Evolutionary conservation across 2,329 filamentous ascomycete species (phyloP).

Genomic region (Dendrostoma leiphaemia): DNA sequence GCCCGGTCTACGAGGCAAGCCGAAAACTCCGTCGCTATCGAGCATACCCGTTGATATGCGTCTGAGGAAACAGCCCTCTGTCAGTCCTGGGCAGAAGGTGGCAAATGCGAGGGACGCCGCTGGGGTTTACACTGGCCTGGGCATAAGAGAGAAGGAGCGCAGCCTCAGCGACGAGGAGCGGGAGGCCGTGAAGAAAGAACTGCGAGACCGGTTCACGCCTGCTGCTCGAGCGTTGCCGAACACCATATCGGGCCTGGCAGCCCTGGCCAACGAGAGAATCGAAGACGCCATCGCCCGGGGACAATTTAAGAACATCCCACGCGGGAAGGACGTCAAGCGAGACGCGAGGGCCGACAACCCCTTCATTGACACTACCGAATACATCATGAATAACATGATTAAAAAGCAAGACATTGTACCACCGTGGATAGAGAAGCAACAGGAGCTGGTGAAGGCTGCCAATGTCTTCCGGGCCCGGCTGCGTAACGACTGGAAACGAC

Average conservation of each 20-base stretch:
- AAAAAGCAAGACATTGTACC: constrained; percentile 93
- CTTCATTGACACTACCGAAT: constrained; percentile 94
- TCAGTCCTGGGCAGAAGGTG: constrained; percentile 44
- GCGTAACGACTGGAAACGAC: constrained; percentile 78
- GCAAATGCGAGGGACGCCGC: constrained; percentile 58
- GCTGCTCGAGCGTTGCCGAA: constrained; percentile 71
- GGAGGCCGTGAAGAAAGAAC: constrained; percentile 67
- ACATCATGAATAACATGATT: constrained; percentile 98
- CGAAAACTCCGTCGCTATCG: constrained; percentile 37
- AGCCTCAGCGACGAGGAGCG: constrained; percentile 69
- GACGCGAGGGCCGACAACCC: constrained; percentile 81
- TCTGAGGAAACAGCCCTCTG: constrained; percentile 36
- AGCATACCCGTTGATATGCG: constrained; percentile 51
- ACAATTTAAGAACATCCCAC: constrained; percentile 79
- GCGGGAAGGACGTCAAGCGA: constrained; percentile 77
- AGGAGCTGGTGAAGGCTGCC: constrained; percentile 73
- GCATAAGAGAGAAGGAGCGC: constrained; percentile 47
- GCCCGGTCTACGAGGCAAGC: constrained; percentile 45
- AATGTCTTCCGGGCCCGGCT: constrained; percentile 71
- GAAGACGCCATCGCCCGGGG: constrained; percentile 91
- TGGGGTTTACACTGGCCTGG: constrained; percentile 46
- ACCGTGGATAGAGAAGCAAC: constrained; percentile 98
- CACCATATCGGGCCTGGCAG: constrained; percentile 73
- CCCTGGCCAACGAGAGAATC: constrained; percentile 83
- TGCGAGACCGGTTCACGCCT: constrained; percentile 78